A percentile compares a stretch with the other conserved stretches of the same genome.
Evolutionary conservation across 768 basidiomycete genomes (phyloP).

Genomic region (Tricholoma matsutake): DNA sequence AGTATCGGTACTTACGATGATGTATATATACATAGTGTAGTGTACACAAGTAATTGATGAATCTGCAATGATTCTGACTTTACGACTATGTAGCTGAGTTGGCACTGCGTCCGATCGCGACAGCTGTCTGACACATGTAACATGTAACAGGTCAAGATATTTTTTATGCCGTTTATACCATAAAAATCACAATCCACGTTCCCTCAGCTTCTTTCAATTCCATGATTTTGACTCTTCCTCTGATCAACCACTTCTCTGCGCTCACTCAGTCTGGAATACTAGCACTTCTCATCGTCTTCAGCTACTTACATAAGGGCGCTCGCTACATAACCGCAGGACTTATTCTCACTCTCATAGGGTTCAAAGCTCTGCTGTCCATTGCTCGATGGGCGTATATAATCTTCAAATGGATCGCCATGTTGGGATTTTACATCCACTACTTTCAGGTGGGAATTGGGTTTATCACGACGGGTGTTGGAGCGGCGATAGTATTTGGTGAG

Average conservation of each 20-base stretch:
- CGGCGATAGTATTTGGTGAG: conserved; percentile 8
- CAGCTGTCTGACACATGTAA: too few relatives aligned
- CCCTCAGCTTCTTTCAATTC: neutral
- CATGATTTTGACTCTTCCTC: conserved; percentile 19
- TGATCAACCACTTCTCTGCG: conserved; percentile 29
- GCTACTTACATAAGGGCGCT: conserved; percentile 25
- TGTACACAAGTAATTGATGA: too few relatives aligned
- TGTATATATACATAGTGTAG: too few relatives aligned
- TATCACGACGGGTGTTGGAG: conserved; percentile 15
- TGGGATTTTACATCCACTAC: conserved; percentile 13
- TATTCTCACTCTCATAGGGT: conserved; percentile 23
- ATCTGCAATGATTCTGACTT: too few relatives aligned
- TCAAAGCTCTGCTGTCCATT: conserved; percentile 18
- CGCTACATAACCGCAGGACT: conserved; percentile 21
- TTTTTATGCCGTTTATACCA: too few relatives aligned
- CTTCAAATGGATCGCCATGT: conserved; percentile 13
- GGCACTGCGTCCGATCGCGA: too few relatives aligned
- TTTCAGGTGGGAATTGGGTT: conserved; percentile 17
- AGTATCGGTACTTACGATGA: neutral
- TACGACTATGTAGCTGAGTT: too few relatives aligned
- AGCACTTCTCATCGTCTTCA: conserved; percentile 22
- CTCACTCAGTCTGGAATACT: conserved; percentile 28
- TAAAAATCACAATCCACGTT: neutral
- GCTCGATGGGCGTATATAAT: neutral
- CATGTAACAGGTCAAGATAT: too few relatives aligned